These are phyloP conservation scores for Claviceps sp. DNA, from an alignment of 2,329 filamentous ascomycete species.

Conservation along the genomic window DNA sequence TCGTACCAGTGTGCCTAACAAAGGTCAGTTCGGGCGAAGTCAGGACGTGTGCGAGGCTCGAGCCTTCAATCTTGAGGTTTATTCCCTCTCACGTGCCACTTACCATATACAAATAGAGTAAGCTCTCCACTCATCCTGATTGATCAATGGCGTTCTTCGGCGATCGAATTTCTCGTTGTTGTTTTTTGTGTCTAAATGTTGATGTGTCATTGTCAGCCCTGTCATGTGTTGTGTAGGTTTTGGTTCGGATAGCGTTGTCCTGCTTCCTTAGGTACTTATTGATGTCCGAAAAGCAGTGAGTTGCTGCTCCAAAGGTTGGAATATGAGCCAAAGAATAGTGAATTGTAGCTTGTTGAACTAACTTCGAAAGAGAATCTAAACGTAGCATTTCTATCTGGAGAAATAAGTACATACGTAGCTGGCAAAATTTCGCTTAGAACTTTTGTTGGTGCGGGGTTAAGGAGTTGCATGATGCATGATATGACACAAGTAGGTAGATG, in stretches of 20 bases:
- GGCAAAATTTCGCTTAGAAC: neutral
- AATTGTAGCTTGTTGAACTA: neutral
- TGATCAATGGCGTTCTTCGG: neutral
- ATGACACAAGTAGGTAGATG: neutral
- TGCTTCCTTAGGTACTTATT: neutral
- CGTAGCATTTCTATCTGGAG: too few relatives aligned
- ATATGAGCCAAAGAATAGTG: too few relatives aligned
- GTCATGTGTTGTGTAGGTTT: too few relatives aligned
- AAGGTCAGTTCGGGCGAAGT: slow-evolving; percentile 3
- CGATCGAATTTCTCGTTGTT: neutral
- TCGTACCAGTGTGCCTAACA: slow-evolving; percentile 23
- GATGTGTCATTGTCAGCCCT: too few relatives aligned
- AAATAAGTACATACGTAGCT: too few relatives aligned
- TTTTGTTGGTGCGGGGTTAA: neutral
- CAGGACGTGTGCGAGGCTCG: neutral
- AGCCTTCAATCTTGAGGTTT: neutral
- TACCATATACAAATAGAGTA: slow-evolving; percentile 46
- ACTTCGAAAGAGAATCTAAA: too few relatives aligned
- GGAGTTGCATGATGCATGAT: neutral
- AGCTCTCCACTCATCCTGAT: slow-evolving; percentile 26
- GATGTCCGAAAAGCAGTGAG: neutral
- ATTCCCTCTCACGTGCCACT: slow-evolving; percentile 1
- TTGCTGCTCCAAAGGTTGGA: neutral
- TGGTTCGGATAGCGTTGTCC: too few relatives aligned
- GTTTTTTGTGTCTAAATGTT: too few relatives aligned